Evolutionary conservation across 441 rosid species (phyloP), one percentile per base, ranked within the genome.

Genomic region (Arabidopsis hybrid): DNA sequence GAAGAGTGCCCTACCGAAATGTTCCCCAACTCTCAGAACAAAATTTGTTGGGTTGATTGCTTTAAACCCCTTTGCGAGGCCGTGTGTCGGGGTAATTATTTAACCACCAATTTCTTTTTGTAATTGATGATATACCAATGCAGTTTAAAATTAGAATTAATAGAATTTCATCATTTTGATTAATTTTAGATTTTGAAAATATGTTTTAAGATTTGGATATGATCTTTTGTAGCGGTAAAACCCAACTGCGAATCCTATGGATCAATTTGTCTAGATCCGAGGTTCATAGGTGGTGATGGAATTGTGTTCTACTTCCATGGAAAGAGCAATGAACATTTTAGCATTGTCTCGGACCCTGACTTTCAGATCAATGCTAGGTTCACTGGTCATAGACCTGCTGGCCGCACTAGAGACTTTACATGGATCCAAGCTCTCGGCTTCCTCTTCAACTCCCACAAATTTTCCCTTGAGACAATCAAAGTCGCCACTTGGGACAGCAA

Each of bases 371-470:
- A 82, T 31, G 84, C 76, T 16, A 79, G 78, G 60, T 83, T 85
- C 74, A 83, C 75, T 13, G 87, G 89, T 9, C 82, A 69, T 46
- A 67, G 81, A 42, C 75, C 76, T 16, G n/a, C 35, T 18, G 63
- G 89, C 17, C 75, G 93, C 17, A 52, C 79, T 60, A 73, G 93
- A 55, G 95, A 89, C 84, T 89, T 83, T 47, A 91, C 98, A 16
- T 93, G 95, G 98, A 87, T 92, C 74, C 95, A 90, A 71, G 86
- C 93, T 45, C 83, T 90, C 0, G 96, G 98, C 13, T 40, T 92
- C 80, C 83, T 92, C 66, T 91, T 83, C 40, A 73, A 78, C 70
- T 73, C 90, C 10, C 74, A 85, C 60, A 76, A 72, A 26, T 86
- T 90, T 76, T 84, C 93, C 53, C 79, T 92, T 1, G 91, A 88